Evolutionary conservation across 2,329 filamentous ascomycete genomes (phyloP), one percentile per base, ranked within the genome.

Genomic region (Pseudonectria foliicola): DNA sequence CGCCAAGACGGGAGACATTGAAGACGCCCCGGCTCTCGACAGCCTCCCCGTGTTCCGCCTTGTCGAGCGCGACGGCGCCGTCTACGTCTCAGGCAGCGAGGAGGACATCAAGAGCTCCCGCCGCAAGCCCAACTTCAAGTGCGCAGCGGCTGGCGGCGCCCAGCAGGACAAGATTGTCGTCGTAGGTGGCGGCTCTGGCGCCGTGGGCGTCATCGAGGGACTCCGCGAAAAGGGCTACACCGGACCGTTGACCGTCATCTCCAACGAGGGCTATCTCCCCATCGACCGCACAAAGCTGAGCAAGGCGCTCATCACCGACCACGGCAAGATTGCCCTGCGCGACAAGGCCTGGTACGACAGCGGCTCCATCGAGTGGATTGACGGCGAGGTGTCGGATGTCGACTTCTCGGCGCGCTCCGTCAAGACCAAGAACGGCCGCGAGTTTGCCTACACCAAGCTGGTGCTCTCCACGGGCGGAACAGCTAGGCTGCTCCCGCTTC

Each of bases 211-310:
- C 5, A 68, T 95, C 29, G 87, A 96, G 57, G 83, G 79, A 10
- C 75, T 98, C 12, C 81, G 90, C 28, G 82, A 84, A 44, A 78
- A 82, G 43, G 88, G 89, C 21, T 96, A 81, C 67, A 72, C 71
- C 5, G 90, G 88, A 11, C 67, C 75, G 36, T 80, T 98, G 48
- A 93, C 88, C 1, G 69, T 95, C 52, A 80, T 98, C 51, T 81
- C 85, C 10, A 80, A 76, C 45, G 92, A 98, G 61, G 82, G 85
- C 14, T 83, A 92, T 57, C 73, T 83, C 24, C 89, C 89, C 23
- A 89, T 96, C 50, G 92, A 98, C 64, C 79, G 92, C 13, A 87
- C 92, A 10, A 96, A 96, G 69, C 73, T 98, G 27, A 95, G 89
- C 54, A 98, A 98, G 64, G 87, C 90, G 1, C 71, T 98, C 10